These are phyloP conservation scores for Schoenoplectus triqueter DNA, from an alignment of 202 grass and related monocot species.

Conservation along the genomic window DNA sequence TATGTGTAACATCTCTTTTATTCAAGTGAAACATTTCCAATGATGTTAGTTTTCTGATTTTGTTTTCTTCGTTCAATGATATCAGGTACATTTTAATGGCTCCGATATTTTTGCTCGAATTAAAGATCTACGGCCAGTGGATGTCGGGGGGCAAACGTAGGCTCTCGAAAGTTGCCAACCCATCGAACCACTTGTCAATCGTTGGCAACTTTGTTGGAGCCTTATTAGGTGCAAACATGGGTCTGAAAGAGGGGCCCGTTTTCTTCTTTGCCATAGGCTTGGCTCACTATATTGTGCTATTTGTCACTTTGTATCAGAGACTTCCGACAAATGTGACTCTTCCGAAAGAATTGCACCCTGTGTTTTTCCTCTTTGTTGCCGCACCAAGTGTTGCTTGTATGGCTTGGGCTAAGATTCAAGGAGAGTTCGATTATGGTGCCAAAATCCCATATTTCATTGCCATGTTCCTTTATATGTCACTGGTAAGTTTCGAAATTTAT, in stretches of 20 bases:
- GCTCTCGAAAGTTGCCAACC: slow-evolving; percentile 85
- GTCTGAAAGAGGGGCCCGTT: slow-evolving; percentile 69
- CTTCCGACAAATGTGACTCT: slow-evolving; percentile 79
- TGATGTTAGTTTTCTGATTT: background rate
- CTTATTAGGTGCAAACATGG: slow-evolving; percentile 78
- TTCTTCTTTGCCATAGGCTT: slow-evolving; percentile 92
- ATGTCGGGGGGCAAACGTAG: slow-evolving; percentile 73
- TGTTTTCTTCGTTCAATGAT: slow-evolving; percentile 33
- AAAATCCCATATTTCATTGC: slow-evolving; percentile 85
- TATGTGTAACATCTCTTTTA: background rate
- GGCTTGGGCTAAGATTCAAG: slow-evolving; percentile 86
- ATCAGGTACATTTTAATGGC: slow-evolving; percentile 77
- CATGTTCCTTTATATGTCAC: slow-evolving; percentile 80
- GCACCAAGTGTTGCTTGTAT: slow-evolving; percentile 77
- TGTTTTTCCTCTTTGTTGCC: slow-evolving; percentile 94
- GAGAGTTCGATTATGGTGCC: slow-evolving; percentile 64
- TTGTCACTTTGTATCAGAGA: slow-evolving; percentile 92
- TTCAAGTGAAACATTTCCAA: background rate
- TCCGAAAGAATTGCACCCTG: slow-evolving; percentile 89
- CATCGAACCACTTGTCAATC: slow-evolving; percentile 84
- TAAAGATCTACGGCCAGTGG: slow-evolving; percentile 98
- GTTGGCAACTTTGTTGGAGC: slow-evolving; percentile 92
- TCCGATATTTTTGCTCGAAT: slow-evolving; percentile 80
- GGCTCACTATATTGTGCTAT: slow-evolving; percentile 84
- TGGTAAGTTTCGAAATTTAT: slow-evolving; percentile 45